Conservation (phyloP, 1,284 basidiomycete species). For the Rhodotorula sp. region DNA sequence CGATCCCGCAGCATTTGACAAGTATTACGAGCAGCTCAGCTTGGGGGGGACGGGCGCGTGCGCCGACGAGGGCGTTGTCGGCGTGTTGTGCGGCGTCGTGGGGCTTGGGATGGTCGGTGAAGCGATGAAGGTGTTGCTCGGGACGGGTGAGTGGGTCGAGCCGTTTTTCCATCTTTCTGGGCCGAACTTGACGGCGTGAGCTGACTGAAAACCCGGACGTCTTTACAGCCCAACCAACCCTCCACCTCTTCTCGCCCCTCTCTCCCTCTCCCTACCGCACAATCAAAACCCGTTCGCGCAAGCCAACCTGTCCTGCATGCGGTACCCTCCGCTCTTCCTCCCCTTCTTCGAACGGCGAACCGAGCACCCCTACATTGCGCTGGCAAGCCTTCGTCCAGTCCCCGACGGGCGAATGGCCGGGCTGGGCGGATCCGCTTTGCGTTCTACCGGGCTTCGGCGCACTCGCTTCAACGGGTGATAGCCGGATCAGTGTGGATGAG, state of each 20-base stretch:
- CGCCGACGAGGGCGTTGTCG: conserved; percentile 87
- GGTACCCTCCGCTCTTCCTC: conserved; percentile 50
- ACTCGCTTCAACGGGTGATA: conserved; percentile 49
- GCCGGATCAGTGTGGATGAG: neutral
- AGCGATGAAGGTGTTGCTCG: conserved; percentile 76
- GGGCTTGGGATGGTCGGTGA: conserved; percentile 90
- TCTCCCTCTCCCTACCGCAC: conserved; percentile 69
- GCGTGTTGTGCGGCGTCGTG: conserved; percentile 84
- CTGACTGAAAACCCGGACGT: neutral
- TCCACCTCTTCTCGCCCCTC: conserved; percentile 73
- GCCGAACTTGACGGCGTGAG: neutral
- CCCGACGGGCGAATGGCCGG: conserved; percentile 42
- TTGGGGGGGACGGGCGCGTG: conserved; percentile 69
- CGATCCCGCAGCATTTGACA: neutral
- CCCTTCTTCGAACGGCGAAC: neutral
- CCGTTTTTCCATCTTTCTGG: neutral
- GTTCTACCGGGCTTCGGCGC: conserved; percentile 71
- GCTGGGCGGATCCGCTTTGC: conserved; percentile 42
- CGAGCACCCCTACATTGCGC: conserved; percentile 29
- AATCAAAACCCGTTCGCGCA: conserved; percentile 71
- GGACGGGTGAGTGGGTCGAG: conserved; percentile 59
- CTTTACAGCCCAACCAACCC: conserved; percentile 53
- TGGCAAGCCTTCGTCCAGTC: conserved; percentile 45
- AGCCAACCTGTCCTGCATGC: conserved; percentile 64
- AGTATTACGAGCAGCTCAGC: conserved; percentile 56